Conservation (phyloP, 2,329 filamentous ascomycete genomes). For the Aspergillus flavus region DNA sequence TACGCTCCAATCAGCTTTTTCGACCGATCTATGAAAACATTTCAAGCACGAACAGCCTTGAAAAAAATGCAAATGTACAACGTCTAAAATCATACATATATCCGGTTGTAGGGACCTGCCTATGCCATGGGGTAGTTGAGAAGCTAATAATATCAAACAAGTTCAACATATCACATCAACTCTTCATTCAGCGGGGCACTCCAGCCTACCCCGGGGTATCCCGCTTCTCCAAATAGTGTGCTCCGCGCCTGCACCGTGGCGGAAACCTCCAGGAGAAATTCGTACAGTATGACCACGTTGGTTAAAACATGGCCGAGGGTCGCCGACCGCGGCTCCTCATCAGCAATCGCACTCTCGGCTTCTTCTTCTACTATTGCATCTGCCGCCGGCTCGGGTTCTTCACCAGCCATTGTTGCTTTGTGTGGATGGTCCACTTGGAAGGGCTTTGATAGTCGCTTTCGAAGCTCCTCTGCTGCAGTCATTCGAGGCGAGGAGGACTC, state of each 20-base stretch:
- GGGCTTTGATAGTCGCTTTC: conserved; percentile 38
- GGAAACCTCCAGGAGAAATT: conserved; percentile 76
- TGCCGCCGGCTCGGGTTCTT: not conserved
- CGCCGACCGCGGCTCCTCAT: conserved; percentile 50
- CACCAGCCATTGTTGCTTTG: not conserved
- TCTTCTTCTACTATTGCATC: conserved; percentile 13
- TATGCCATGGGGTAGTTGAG: not conserved
- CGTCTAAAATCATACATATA: not conserved
- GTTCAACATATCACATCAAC: not conserved
- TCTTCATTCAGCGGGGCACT: not conserved
- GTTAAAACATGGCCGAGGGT: conserved; percentile 79
- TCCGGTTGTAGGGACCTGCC: not conserved
- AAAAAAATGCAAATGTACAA: not conserved
- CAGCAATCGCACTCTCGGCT: conserved; percentile 19
- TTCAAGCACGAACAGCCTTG: not conserved
- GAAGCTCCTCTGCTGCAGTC: conserved; percentile 34
- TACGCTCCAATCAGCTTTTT: not conserved
- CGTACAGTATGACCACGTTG: conserved; percentile 77
- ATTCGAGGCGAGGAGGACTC: conserved; percentile 28
- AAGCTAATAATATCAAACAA: not conserved
- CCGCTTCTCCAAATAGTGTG: conserved; percentile 75
- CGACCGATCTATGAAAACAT: not conserved
- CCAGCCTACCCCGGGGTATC: conserved; percentile 46
- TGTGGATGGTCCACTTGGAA: conserved; percentile 24
- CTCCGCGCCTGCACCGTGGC: conserved; percentile 74